Conservation (phyloP, 2,329 filamentous ascomycete species). For the Fusarium pininemorale region DNA sequence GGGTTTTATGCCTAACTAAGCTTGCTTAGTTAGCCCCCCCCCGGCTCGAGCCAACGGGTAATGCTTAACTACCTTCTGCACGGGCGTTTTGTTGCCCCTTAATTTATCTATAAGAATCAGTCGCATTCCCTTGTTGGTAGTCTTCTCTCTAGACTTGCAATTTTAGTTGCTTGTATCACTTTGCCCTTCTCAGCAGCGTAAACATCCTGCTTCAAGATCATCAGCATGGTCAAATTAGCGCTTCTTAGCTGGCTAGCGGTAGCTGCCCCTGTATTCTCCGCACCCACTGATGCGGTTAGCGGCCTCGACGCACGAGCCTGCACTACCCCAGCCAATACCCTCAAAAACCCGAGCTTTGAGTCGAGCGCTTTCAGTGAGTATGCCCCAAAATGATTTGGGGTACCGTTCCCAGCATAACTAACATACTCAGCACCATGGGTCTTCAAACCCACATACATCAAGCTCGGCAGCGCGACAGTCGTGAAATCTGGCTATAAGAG, state of each 20-base stretch:
- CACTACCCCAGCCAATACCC: not conserved
- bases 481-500: not conserved
- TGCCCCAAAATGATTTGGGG: no score
- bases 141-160: rapidly evolving
- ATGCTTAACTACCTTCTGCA: not conserved
- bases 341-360: constrained; percentile 1
- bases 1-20: no score
- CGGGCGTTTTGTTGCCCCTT: no score
- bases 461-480: not conserved
- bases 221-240: not conserved
- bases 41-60: no score
- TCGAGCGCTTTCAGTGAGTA: not conserved
- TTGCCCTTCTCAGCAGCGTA: rapidly evolving
- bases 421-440: not conserved
- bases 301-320: not conserved
- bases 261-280: not conserved
- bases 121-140: rapidly evolving
- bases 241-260: not conserved
- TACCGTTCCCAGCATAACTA: not conserved
- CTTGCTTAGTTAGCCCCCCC: no score
- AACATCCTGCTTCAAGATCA: rapidly evolving
- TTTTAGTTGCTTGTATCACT: no score
- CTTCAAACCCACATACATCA: not conserved
- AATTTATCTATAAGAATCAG: not conserved
- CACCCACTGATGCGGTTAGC: not conserved